Evolutionary conservation across 371 early-diverging fungal species (phyloP).

Genomic region (Syncephalastrum monosporum): DNA sequence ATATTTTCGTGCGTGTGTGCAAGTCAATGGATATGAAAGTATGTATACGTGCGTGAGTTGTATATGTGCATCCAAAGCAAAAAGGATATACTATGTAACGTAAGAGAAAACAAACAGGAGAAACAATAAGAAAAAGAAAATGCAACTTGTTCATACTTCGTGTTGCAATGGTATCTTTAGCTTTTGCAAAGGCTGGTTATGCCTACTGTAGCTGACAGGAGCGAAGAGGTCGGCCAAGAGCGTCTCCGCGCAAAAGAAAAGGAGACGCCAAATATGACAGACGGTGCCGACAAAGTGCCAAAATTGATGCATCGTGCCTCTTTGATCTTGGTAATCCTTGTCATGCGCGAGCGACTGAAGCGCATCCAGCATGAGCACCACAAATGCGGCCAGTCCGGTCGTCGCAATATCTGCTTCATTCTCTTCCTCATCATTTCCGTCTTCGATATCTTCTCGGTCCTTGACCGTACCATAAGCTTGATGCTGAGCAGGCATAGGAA

Average conservation of each 20-base stretch:
- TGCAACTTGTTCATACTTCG: background rate
- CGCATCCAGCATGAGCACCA: too few relatives aligned
- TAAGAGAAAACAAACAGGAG: background rate
- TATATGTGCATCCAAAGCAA: slow-evolving; percentile 1
- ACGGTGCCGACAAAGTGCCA: slow-evolving; percentile 6
- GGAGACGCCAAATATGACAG: slow-evolving; percentile 30
- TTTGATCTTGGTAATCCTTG: too few relatives aligned
- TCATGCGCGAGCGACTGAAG: too few relatives aligned
- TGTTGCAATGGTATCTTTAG: too few relatives aligned
- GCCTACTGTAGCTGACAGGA: background rate
- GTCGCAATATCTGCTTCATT: background rate
- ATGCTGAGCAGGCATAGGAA: too few relatives aligned
- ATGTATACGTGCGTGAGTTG: slow-evolving; percentile 3
- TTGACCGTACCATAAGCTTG: too few relatives aligned
- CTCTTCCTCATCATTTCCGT: slow-evolving; percentile 5
- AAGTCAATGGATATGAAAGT: background rate
- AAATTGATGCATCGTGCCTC: background rate
- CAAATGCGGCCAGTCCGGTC: too few relatives aligned
- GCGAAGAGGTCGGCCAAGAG: slow-evolving; percentile 19
- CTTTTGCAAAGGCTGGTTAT: too few relatives aligned
- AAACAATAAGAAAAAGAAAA: background rate
- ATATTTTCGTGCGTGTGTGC: background rate
- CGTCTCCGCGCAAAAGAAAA: slow-evolving; percentile 36
- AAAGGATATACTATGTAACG: background rate
- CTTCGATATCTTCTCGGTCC: background rate